Percentiles rank a stretch among this genome's conserved stretches.
phyloP scores from a whole-genome alignment of 1,284 basidiomycete genomes.

The Thecaphora frezii region DNA sequence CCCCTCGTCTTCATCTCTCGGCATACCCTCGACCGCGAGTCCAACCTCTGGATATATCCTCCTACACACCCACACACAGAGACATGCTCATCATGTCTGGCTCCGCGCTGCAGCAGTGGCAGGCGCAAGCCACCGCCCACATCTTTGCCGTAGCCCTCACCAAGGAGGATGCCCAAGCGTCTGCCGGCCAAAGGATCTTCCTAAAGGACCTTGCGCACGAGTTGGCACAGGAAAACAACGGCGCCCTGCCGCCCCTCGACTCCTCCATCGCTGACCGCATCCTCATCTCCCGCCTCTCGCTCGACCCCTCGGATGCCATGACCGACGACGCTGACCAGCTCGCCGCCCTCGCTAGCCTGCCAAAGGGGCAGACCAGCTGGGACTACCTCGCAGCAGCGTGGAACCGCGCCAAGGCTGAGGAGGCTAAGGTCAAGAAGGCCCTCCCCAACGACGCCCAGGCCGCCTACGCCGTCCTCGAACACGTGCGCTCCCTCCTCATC shows the following conservation, averaged over 20 bases:
- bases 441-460: constrained; percentile 74
- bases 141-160: constrained; percentile 77
- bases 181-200: constrained; percentile 76
- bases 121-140: constrained; percentile 68
- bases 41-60: too few relatives aligned
- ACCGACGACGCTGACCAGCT: constrained; percentile 81
- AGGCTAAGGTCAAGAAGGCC: constrained; percentile 54
- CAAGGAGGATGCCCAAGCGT: constrained; percentile 68
- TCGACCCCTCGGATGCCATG: constrained; percentile 75
- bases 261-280: constrained; percentile 70
- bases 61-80: too few relatives aligned
- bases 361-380: constrained; percentile 77
- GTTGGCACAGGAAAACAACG: constrained; percentile 68
- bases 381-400: constrained; percentile 90
- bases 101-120: constrained; percentile 65
- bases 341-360: constrained; percentile 76
- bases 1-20: too few relatives aligned
- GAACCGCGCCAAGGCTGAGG: constrained; percentile 64
- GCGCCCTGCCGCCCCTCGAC: constrained; percentile 58
- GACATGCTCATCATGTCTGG: not conserved
- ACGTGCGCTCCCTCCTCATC: constrained; percentile 67
- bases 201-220: constrained; percentile 77
- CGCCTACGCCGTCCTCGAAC: constrained; percentile 21
- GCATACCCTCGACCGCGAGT: too few relatives aligned
- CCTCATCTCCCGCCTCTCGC: constrained; percentile 81